These are phyloP conservation scores for Pleoardoris graminearum DNA, from an alignment of 2,329 filamentous ascomycete genomes.

Conservation along the genomic window DNA sequence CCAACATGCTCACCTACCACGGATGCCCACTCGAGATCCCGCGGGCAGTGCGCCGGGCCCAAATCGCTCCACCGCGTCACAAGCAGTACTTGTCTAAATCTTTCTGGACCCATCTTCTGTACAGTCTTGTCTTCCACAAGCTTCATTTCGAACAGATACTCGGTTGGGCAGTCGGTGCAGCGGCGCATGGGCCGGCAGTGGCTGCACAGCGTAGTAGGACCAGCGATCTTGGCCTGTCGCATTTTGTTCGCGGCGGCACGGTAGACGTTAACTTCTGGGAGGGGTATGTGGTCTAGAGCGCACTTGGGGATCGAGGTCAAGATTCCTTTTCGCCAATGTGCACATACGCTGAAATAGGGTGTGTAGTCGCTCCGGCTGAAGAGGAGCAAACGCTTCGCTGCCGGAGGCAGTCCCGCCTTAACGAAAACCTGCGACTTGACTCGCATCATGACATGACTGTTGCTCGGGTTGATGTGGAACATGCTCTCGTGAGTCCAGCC, in stretches of 20 bases:
- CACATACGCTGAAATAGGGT: constrained; percentile 65
- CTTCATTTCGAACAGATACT: constrained; percentile 65
- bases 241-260: constrained; percentile 47
- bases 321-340: constrained; percentile 65
- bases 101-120: constrained; percentile 43
- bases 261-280: constrained; percentile 40
- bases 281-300: constrained; percentile 61
- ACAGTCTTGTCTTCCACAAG: constrained; percentile 58
- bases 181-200: constrained; percentile 62
- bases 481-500: constrained; percentile 59
- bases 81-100: constrained; percentile 63
- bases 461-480: constrained; percentile 56
- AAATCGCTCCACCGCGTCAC: constrained; percentile 66
- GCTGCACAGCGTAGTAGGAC: constrained; percentile 58
- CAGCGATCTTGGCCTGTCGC: constrained; percentile 40
- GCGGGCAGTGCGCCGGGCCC: constrained; percentile 54
- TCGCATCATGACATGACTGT: constrained; percentile 61
- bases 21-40: constrained; percentile 57
- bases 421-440: constrained; percentile 60
- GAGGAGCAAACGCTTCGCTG: constrained; percentile 58
- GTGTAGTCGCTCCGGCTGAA: constrained; percentile 64
- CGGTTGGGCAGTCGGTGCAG: constrained; percentile 64
- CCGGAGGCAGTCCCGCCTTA: constrained; percentile 53
- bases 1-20: constrained; percentile 47
- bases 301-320: constrained; percentile 65